Conservation (phyloP, 2,329 filamentous ascomycete genomes). For the Nigrograna mackinnonii region DNA sequence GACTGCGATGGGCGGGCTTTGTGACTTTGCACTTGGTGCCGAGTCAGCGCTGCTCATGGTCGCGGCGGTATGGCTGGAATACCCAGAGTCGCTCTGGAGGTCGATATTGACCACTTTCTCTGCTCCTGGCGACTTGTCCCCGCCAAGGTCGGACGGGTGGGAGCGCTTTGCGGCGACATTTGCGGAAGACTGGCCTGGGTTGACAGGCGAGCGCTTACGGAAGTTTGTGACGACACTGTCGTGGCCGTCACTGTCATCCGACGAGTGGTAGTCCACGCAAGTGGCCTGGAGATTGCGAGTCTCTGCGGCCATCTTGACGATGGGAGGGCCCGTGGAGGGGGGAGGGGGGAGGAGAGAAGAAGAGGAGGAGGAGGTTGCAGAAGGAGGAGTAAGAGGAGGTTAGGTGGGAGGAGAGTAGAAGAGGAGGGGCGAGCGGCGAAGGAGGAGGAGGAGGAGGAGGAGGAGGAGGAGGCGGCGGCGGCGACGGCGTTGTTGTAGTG, state of each 20-base stretch:
- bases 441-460: background rate
- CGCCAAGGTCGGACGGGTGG: constrained; percentile 37
- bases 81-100: constrained; percentile 63
- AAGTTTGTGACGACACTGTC: constrained; percentile 15
- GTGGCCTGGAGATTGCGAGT: no score
- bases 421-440: background rate
- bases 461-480: background rate
- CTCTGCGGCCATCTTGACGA: background rate
- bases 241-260: constrained; percentile 43
- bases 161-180: constrained; percentile 56
- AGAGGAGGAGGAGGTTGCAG: background rate
- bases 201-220: constrained; percentile 45
- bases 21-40: constrained; percentile 44
- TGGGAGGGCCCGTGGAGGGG: background rate
- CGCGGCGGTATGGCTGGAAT: constrained; percentile 62
- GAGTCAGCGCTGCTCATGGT: constrained; percentile 58
- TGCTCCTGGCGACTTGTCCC: constrained; percentile 27
- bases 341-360: background rate
- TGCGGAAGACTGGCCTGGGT: constrained; percentile 53
- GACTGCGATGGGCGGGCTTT: constrained; percentile 27
- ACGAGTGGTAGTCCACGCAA: constrained; percentile 2
- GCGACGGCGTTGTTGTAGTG: background rate
- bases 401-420: background rate
- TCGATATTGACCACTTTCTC: constrained; percentile 44
- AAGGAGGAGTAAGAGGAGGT: constrained; percentile 1